Evolutionary conservation across 208 protist species (phyloP).

Genomic region (Leishmania gerbilli): DNA sequence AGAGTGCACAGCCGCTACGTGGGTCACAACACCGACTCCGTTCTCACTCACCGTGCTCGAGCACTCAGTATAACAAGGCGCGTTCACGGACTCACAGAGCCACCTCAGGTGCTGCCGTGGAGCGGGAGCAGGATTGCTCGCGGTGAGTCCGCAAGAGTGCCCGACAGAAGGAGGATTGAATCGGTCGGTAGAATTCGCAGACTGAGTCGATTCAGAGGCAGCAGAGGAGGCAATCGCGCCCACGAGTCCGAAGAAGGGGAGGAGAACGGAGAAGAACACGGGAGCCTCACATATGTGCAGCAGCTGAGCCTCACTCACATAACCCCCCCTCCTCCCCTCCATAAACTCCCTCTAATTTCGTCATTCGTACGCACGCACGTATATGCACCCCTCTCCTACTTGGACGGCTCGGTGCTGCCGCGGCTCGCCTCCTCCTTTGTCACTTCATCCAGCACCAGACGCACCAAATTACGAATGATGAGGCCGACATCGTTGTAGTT

Average conservation of each 20-base stretch:
- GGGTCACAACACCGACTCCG: background rate
- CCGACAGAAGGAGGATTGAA: background rate
- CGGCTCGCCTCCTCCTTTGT: slow-evolving; percentile 15
- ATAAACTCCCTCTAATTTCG: background rate
- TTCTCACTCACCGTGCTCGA: background rate
- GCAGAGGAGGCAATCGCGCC: background rate
- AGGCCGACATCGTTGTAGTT: slow-evolving; percentile 88
- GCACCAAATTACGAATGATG: slow-evolving; percentile 84
- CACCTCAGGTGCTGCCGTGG: background rate
- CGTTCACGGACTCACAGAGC: background rate
- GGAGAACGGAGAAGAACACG: background rate
- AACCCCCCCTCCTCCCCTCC: too few species aligned
- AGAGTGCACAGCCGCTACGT: background rate
- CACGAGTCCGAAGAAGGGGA: background rate
- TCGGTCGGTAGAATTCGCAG: background rate
- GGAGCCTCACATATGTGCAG: background rate
- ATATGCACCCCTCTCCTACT: background rate
- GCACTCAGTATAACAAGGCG: background rate
- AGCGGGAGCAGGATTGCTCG: background rate
- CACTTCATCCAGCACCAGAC: slow-evolving; percentile 76
- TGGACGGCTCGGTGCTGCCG: slow-evolving; percentile 2
- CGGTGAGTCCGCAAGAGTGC: background rate
- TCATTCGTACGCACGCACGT: background rate
- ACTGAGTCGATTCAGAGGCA: background rate
- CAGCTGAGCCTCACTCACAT: background rate